Evolutionary conservation across 1,139 yeast genomes (phyloP).

Genomic region (Geotrichum aggregatum): DNA sequence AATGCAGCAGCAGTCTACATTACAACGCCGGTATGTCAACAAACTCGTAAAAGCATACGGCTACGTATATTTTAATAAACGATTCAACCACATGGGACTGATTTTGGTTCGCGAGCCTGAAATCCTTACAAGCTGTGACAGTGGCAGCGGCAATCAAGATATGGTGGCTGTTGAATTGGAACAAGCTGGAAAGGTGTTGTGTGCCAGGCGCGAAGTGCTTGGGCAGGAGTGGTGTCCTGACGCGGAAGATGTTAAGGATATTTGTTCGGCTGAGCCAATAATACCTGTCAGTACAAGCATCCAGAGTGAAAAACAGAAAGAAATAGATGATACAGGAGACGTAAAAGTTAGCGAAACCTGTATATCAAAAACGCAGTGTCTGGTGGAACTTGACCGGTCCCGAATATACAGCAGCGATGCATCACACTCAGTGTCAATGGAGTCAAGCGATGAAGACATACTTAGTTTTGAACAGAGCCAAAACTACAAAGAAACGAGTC

Average conservation of each 20-base stretch:
- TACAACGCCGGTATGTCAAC: neutral
- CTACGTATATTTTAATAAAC: neutral
- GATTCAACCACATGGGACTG: neutral
- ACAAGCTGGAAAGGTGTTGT: neutral
- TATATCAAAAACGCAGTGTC: no score
- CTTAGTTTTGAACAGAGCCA: no score
- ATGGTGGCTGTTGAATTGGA: neutral
- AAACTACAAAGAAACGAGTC: no score
- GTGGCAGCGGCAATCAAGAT: neutral
- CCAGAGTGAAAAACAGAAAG: neutral
- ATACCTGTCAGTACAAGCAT: neutral
- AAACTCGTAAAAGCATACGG: neutral
- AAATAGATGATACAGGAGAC: no score
- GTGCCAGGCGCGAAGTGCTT: neutral
- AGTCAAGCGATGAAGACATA: no score
- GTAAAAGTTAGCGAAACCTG: no score
- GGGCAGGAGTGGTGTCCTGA: neutral
- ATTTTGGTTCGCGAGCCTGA: neutral
- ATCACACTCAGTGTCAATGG: no score
- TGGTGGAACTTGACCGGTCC: no score
- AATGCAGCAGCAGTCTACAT: neutral
- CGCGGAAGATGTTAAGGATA: neutral
- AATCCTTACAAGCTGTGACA: neutral
- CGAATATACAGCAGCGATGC: no score
- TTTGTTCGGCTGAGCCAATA: neutral